phyloP scores from a whole-genome alignment of 1,139 yeast species.

The Yamadazyma aaseri region DNA sequence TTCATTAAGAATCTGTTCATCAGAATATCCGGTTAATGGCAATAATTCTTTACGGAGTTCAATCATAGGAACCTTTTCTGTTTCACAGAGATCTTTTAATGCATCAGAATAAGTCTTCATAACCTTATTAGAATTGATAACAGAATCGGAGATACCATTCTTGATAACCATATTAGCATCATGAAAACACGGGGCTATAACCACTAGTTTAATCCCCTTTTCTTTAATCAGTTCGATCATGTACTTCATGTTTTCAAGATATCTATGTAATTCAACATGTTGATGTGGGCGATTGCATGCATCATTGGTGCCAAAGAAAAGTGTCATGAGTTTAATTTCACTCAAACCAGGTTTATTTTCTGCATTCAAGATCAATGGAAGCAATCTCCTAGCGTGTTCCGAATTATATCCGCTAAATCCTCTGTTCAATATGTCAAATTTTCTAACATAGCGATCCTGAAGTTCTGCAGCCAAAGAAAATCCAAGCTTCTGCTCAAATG shows the following conservation, averaged over 20 bases:
- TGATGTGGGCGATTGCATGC: constrained; percentile 49
- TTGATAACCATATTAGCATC: constrained; percentile 27
- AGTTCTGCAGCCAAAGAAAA: constrained; percentile 55
- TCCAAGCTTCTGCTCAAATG: constrained; percentile 35
- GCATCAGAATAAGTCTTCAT: constrained; percentile 52
- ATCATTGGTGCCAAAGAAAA: constrained; percentile 81
- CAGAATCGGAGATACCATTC: constrained; percentile 14
- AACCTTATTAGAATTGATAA: constrained; percentile 18
- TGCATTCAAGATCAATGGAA: constrained; percentile 45
- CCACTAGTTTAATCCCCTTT: constrained; percentile 46
- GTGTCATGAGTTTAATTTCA: constrained; percentile 41
- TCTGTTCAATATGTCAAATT: constrained; percentile 55
- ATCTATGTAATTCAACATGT: constrained; percentile 51
- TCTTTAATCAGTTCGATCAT: constrained; percentile 39
- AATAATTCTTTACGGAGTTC: constrained; percentile 42
- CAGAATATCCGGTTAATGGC: constrained; percentile 11
- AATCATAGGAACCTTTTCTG: constrained; percentile 48
- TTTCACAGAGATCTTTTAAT: constrained; percentile 44
- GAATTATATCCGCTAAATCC: constrained; percentile 67
- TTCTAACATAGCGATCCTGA: constrained; percentile 45
- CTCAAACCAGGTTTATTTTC: constrained; percentile 33
- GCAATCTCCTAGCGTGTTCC: constrained; percentile 44
- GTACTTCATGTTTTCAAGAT: constrained; percentile 40
- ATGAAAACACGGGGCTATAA: constrained; percentile 66
- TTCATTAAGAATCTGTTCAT: constrained; percentile 16